phyloP scores from a whole-genome alignment of 106 monocot species.

The Dendrobium chrysotoxum region DNA sequence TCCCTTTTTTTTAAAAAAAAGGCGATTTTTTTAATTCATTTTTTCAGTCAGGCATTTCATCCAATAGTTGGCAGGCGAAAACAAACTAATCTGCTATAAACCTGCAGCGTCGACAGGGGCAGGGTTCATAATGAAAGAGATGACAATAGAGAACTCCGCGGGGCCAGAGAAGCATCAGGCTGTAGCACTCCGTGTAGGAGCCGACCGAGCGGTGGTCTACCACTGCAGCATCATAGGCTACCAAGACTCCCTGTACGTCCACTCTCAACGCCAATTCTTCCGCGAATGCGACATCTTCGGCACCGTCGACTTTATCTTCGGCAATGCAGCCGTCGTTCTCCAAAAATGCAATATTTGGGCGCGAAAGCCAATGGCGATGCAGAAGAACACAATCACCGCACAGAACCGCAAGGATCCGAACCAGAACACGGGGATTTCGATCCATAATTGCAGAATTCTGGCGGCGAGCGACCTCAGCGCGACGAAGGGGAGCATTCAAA shows the following conservation, averaged over 20 bases:
- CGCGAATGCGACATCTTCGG: constrained; percentile 83
- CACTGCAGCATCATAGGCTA: constrained; percentile 70
- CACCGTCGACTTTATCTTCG: constrained; percentile 93
- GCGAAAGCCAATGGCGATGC: constrained; percentile 37
- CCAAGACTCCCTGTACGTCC: constrained; percentile 82
- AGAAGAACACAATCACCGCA: constrained; percentile 76
- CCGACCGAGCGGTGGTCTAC: constrained; percentile 72
- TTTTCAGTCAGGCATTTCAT: constrained; percentile 1
- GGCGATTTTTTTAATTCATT: too few relatives aligned
- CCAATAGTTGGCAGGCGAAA: background rate
- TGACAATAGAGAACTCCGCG: constrained; percentile 76
- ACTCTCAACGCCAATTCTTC: constrained; percentile 82
- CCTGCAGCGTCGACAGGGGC: constrained; percentile 59
- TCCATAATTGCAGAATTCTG: constrained; percentile 47
- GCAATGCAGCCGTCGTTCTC: constrained; percentile 82
- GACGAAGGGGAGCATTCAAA: constrained; percentile 14
- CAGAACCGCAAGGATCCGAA: constrained; percentile 70
- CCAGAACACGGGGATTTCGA: constrained; percentile 79
- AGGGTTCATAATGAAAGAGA: constrained; percentile 71
- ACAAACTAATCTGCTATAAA: background rate
- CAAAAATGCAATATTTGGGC: constrained; percentile 79
- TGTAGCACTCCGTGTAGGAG: constrained; percentile 73
- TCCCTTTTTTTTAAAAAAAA: background rate
- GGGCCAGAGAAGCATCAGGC: constrained; percentile 78
- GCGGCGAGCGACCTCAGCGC: constrained; percentile 28